phyloP scores from a whole-genome alignment of 257 asterid genomes.

The Echium plantagineum region DNA sequence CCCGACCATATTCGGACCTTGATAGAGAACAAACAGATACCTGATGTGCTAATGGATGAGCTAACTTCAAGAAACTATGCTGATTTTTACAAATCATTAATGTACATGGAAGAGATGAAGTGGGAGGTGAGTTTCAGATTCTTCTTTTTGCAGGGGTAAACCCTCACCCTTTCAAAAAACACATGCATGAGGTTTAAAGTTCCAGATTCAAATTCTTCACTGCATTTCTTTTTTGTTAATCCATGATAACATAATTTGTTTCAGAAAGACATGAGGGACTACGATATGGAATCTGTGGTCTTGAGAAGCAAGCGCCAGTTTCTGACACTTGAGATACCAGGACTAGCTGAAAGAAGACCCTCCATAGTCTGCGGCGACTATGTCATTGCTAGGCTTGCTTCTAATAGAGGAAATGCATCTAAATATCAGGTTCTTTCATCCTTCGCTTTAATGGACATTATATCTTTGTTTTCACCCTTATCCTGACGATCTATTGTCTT shows the following conservation, averaged over 20 bases:
- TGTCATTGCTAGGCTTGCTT: slow-evolving; percentile 46
- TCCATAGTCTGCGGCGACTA: slow-evolving; percentile 72
- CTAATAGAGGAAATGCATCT: slow-evolving; percentile 16
- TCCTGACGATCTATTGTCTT: neutral
- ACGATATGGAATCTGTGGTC: slow-evolving; percentile 59
- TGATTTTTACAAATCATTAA: slow-evolving; percentile 44
- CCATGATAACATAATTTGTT: slow-evolving; percentile 1
- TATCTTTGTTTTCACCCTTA: neutral
- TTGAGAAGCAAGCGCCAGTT: slow-evolving; percentile 41
- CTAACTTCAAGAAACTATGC: slow-evolving; percentile 36
- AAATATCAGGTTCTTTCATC: slow-evolving; percentile 48
- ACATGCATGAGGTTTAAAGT: too few relatives aligned
- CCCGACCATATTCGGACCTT: slow-evolving; percentile 43
- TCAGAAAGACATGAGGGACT: slow-evolving; percentile 78
- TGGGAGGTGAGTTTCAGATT: slow-evolving; percentile 51
- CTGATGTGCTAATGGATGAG: slow-evolving; percentile 47
- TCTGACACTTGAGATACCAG: slow-evolving; percentile 84
- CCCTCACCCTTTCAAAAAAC: too few relatives aligned
- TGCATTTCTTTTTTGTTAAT: neutral
- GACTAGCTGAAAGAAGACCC: slow-evolving; percentile 95
- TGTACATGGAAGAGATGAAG: slow-evolving; percentile 85
- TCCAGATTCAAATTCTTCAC: too few relatives aligned
- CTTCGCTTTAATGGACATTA: neutral
- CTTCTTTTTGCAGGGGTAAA: slow-evolving; percentile 4
- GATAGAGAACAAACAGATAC: slow-evolving; percentile 40